phyloP scores from a whole-genome alignment of 1,284 basidiomycete genomes.

The Cutaneotrichosporon curvatum region DNA sequence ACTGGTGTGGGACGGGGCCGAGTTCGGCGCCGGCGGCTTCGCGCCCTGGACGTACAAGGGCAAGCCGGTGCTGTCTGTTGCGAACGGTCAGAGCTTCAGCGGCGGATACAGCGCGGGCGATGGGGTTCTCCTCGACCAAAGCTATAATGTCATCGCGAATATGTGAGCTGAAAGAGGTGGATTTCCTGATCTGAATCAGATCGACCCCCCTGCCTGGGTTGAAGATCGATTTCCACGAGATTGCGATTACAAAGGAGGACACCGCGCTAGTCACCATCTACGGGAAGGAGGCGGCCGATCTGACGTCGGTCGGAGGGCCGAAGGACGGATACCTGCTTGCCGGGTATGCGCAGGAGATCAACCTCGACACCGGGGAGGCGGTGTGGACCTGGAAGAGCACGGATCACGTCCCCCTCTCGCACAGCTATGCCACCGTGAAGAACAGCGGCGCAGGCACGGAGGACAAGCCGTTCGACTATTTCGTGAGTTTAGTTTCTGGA shows the following conservation, averaged over 20 bases:
- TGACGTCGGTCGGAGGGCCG: slow-evolving; percentile 16
- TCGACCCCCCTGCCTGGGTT: slow-evolving; percentile 1
- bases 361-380: slow-evolving; percentile 28
- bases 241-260: slow-evolving; percentile 31
- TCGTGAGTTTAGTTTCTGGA: too few relatives aligned
- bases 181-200: not conserved
- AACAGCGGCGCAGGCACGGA: slow-evolving; percentile 14
- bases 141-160: slow-evolving; percentile 27
- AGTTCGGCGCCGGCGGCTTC: slow-evolving; percentile 27
- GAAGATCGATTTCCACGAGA: slow-evolving; percentile 22
- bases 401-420: slow-evolving; percentile 25
- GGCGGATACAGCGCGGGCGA: slow-evolving; percentile 25
- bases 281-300: slow-evolving; percentile 18
- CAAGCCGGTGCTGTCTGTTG: slow-evolving; percentile 24
- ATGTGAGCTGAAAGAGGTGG: not conserved
- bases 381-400: slow-evolving; percentile 33
- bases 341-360: slow-evolving; percentile 34
- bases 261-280: slow-evolving; percentile 37
- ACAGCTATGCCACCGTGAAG: slow-evolving; percentile 23
- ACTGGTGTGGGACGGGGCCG: slow-evolving; percentile 29
- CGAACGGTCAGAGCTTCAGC: slow-evolving; percentile 25
- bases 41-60: slow-evolving; percentile 18
- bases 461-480: slow-evolving; percentile 27
- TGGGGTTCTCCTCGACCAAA: slow-evolving; percentile 23
- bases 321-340: slow-evolving; percentile 26